phyloP scores from a whole-genome alignment of 495 filamentous ascomycete species.

The Talaromyces nanjingensis region DNA sequence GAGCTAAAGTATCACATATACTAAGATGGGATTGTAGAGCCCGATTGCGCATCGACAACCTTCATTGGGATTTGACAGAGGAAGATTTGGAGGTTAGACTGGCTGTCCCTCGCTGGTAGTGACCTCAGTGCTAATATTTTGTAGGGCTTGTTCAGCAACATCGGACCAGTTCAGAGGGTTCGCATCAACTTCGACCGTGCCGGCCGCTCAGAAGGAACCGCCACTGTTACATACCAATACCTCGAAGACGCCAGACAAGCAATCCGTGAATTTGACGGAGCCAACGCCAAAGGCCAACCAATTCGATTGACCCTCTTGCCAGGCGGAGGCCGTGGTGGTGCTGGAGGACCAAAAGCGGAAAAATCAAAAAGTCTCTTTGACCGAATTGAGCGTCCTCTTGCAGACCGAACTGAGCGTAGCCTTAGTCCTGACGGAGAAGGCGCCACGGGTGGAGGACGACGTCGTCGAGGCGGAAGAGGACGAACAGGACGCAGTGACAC shows the following conservation, averaged over 20 bases:
- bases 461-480: slow-evolving; percentile 37
- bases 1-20: slow-evolving; percentile 8
- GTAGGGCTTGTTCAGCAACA: slow-evolving; percentile 73
- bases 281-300: slow-evolving; percentile 88
- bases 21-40: slow-evolving; percentile 37
- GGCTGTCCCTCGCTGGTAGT: not conserved
- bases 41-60: slow-evolving; percentile 80
- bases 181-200: slow-evolving; percentile 81
- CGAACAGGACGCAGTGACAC: slow-evolving; percentile 53
- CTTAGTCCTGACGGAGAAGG: slow-evolving; percentile 31
- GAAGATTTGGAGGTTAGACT: slow-evolving; percentile 67
- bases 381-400: slow-evolving; percentile 50
- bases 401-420: slow-evolving; percentile 30
- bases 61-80: slow-evolving; percentile 90
- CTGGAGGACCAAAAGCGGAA: slow-evolving; percentile 51
- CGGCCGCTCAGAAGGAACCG: slow-evolving; percentile 81
- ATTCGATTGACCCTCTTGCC: slow-evolving; percentile 72
- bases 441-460: slow-evolving; percentile 14
- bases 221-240: slow-evolving; percentile 73
- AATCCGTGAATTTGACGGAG: slow-evolving; percentile 76
- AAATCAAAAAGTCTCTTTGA: slow-evolving; percentile 69
- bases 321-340: slow-evolving; percentile 28
- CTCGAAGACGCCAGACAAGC: slow-evolving; percentile 64
- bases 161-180: slow-evolving; percentile 64
- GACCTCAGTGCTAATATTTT: not conserved